A percentile compares a stretch with the other conserved stretches of the same genome.
phyloP scores from a whole-genome alignment of 768 basidiomycete species.

The Cyclocybe aegerita region DNA sequence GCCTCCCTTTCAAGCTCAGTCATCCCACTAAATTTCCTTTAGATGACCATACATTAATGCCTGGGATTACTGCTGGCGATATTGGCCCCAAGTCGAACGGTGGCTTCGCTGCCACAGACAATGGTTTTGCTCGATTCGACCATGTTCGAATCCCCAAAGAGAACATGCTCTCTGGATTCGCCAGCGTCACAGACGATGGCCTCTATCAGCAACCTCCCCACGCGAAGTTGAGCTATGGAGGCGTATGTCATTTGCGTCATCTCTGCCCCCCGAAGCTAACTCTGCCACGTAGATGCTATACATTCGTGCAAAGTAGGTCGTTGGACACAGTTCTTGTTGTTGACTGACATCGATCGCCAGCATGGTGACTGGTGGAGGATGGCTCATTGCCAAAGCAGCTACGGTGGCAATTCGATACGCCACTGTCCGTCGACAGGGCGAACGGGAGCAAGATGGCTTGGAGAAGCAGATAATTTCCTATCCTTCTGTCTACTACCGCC shows the following conservation, averaged over 20 bases:
- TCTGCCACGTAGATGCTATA: constrained; percentile 58
- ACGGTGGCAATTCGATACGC: constrained; percentile 72
- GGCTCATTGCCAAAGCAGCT: constrained; percentile 62
- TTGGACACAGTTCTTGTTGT: background rate
- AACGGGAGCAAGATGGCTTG: constrained; percentile 44
- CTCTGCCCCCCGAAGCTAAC: background rate
- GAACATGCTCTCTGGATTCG: constrained; percentile 76
- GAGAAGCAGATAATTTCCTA: constrained; percentile 71
- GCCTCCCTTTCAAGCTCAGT: background rate
- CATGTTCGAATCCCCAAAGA: constrained; percentile 66
- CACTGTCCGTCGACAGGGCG: constrained; percentile 71
- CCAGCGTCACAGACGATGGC: constrained; percentile 65
- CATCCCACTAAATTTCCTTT: constrained; percentile 2
- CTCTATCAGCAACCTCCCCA: constrained; percentile 67
- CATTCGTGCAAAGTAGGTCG: constrained; percentile 60
- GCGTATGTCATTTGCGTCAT: constrained; percentile 42
- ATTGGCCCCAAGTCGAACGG: constrained; percentile 65
- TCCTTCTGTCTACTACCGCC: constrained; percentile 71
- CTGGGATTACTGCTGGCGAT: constrained; percentile 67
- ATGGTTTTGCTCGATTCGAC: constrained; percentile 68
- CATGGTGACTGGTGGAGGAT: constrained; percentile 64
- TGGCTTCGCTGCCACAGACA: constrained; percentile 53
- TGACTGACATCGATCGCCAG: constrained; percentile 28
- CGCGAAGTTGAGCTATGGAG: constrained; percentile 73
- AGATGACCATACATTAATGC: constrained; percentile 62